Base-by-base conservation (phyloP, 345 rosid genomes). In the Salix koriyanagi region DNA sequence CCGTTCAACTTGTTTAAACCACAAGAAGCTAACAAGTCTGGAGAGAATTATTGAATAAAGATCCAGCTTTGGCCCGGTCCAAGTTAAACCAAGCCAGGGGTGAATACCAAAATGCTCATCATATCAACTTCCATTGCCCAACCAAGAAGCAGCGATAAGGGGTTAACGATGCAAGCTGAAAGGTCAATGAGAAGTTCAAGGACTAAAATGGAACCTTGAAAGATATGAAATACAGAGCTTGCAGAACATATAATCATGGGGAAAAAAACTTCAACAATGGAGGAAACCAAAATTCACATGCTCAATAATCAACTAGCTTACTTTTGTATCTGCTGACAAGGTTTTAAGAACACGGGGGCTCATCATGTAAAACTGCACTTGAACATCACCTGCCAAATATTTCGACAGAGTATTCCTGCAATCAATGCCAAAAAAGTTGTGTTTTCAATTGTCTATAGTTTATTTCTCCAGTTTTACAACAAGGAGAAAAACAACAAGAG, bases 301-400 rank as follows among this genome's bases (percentile, higher is more conserved):
- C 44, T 41, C 44, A 44, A 21, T 61, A n/a, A 70, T 9, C 25
- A 23, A 36, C 61, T 14, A 26, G 54, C 39, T 15, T 79, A 86
- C 90, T 87, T 88, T 85, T 50, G 79, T 76, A 62, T 88, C 79
- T 52, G 88, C 75, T 68, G 90, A 90, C 48, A 86, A 70, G 41
- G 88, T 88, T 84, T 87, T 87, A 81, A 91, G 81, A 21, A 89
- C 86, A 37, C 85, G 86, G 7, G 91, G 91, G 71, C 91, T 89
- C 91, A 88, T 89, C 90, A 87, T 91, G 86, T 91, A 87, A 70
- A 89, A 88, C 74, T 88, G 92, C 78, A 88, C 82, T 76, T 85
- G 91, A 79, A 87, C 86, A 73, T 91, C 91, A 70, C 86, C 70
- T 62, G 90, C 82, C 5, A 89, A 82, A 82, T 88, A 28, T 26